Conservation (phyloP, 805 yeast genomes). For the Zygosaccharomyces kombuchaensis region DNA sequence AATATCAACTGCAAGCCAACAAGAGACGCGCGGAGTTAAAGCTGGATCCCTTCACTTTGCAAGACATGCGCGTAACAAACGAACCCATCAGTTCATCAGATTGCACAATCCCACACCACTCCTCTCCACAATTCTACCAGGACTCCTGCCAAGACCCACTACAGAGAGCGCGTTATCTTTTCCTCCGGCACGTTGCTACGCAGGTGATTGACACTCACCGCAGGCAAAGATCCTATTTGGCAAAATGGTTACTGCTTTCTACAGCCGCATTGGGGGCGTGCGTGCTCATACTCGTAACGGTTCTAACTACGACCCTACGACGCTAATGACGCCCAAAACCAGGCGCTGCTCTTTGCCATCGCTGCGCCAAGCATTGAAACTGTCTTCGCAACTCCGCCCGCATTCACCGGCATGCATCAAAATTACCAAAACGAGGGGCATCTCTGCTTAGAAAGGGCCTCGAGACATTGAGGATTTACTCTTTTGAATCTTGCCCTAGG, state of each 20-base stretch:
- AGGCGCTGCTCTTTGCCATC: too few relatives aligned
- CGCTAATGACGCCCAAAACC: background rate
- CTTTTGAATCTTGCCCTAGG: background rate
- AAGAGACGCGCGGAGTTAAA: slow-evolving; percentile 8
- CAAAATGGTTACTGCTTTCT: slow-evolving; percentile 16
- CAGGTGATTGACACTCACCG: slow-evolving; percentile 20
- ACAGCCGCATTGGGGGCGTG: background rate
- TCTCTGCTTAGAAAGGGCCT: background rate
- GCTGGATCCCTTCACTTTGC: slow-evolving; percentile 2
- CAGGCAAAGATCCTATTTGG: slow-evolving; percentile 10
- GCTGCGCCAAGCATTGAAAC: too few relatives aligned
- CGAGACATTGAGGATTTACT: background rate
- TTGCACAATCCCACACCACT: background rate
- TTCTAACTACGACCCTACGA: background rate
- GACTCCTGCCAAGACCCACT: background rate
- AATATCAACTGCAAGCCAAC: slow-evolving; percentile 19
- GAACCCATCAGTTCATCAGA: background rate
- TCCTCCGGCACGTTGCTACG: slow-evolving; percentile 12
- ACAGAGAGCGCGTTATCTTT: slow-evolving; percentile 5
- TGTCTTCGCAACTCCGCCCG: too few relatives aligned
- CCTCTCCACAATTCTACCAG: background rate
- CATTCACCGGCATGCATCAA: too few relatives aligned
- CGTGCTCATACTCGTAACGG: background rate
- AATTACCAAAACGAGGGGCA: too few relatives aligned
- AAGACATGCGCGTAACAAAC: slow-evolving; percentile 10